Evolutionary conservation across 2,329 filamentous ascomycete species (phyloP).

Genomic region (Colletotrichum melonis): DNA sequence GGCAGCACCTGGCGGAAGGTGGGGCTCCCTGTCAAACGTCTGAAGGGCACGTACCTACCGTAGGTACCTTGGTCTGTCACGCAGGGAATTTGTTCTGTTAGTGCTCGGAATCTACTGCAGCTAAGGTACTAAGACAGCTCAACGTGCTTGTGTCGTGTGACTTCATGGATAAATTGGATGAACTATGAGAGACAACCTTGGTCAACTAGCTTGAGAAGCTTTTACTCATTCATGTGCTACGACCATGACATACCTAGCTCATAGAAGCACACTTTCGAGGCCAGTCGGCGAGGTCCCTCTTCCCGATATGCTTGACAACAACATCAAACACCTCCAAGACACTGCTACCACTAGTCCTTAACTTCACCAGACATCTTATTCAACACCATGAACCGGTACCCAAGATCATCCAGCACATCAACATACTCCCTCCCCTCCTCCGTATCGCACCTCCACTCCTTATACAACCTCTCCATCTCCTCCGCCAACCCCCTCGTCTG

Average conservation of each 20-base stretch:
- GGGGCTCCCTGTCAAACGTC: neutral
- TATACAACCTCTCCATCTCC: slow-evolving; percentile 40
- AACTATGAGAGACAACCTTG: neutral
- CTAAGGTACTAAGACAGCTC: neutral
- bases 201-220: neutral
- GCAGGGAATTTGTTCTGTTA: neutral
- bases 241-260: too few relatives aligned
- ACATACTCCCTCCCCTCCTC: slow-evolving; percentile 45
- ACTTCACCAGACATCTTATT: slow-evolving; percentile 6
- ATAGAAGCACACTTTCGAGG: neutral
- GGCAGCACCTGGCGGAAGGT: neutral
- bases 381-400: slow-evolving; percentile 17
- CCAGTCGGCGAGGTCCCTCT: neutral
- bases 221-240: neutral
- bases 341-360: neutral
- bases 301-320: neutral
- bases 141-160: neutral
- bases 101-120: slow-evolving; percentile 10
- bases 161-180: neutral
- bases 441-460: slow-evolving; percentile 44
- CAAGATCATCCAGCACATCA: slow-evolving; percentile 43
- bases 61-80: too few relatives aligned
- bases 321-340: neutral
- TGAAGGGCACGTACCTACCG: slow-evolving; percentile 5
- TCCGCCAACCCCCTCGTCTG: slow-evolving; percentile 27